Conservation (phyloP, 176 grass and related monocot genomes). For the Melocanna baccifera region DNA sequence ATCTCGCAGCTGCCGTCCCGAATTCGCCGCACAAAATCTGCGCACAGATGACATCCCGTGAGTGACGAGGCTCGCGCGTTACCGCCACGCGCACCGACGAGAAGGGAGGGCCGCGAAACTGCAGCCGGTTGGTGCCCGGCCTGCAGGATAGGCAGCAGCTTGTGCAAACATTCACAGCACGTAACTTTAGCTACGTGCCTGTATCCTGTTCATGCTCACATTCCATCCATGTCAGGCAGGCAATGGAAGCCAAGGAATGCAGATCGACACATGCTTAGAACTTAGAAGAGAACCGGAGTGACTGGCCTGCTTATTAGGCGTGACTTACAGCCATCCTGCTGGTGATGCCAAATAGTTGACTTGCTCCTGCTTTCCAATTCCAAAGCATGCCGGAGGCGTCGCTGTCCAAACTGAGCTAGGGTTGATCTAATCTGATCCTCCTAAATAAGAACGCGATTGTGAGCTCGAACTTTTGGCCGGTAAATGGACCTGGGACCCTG, state of each 20-base stretch:
- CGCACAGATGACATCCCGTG: neutral
- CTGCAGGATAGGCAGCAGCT: neutral
- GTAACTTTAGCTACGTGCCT: neutral
- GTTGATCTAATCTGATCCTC: neutral
- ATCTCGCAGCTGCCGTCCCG: neutral
- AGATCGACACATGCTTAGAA: too few species aligned
- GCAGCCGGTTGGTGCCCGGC: neutral
- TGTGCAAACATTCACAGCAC: neutral
- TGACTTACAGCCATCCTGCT: too few species aligned
- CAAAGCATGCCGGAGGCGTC: neutral
- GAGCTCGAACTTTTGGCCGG: conserved; percentile 1
- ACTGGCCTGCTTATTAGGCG: too few species aligned
- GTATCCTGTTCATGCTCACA: neutral
- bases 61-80: neutral
- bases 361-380: neutral
- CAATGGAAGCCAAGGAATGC: too few species aligned
- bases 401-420: neutral
- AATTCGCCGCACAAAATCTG: neutral
- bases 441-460: neutral
- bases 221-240: conserved; percentile 21
- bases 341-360: neutral
- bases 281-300: too few species aligned
- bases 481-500: neutral
- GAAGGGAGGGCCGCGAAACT: neutral
- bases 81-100: neutral